Evolutionary conservation across 2,329 filamentous ascomycete species (phyloP), one percentile per base, ranked within the genome.

Genomic region (Sarocladium strictum): DNA sequence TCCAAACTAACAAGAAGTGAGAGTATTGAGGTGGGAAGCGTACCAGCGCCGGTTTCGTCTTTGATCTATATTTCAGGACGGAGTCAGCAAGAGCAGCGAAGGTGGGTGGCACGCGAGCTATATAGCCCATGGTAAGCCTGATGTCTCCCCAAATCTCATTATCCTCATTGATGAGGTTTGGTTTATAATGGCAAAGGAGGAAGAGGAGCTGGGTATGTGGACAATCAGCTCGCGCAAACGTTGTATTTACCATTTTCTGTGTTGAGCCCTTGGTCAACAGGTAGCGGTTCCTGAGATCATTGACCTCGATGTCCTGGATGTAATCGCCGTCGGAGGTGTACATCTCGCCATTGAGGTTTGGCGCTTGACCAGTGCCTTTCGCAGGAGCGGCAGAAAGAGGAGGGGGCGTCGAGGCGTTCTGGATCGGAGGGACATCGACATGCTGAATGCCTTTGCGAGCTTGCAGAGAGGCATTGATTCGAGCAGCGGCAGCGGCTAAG

Each of bases 11-110:
- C 64, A 71, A 66, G 64, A 72, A 72, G 71, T 69, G 69, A 71
- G 70, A 76, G 73, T n/a, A 17, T 17, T 10, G 35, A 55, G 54
- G 33, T 43, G 58, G 53, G 53, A 56, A 75, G 76, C 92, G 86
- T 99, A 99, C 94, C 94, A 81, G 94, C 93, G 82, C 94, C 94
- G 86, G 93, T 97, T 68, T 97, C 90, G 79, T 97, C 93, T 87
- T 96, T 96, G 68, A 99, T 99, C 94, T 99, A 92, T 66, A 33
- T 37, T 89, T 88, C 85, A 94, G 83, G 85, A 80, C 76, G 80
- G 86, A 84, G 92, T 97, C 85, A 97, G 92, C 90, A 94, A 84
- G 85, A 90, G 89, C 83, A 86, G 89, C 84, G 84, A 84, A 86
- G 83, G 80, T 77, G 71, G 71, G 67, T 70, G 71, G 72, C 73